Conservation (phyloP, 179 eudicot genomes). For the Dionaea muscipula region DNA sequence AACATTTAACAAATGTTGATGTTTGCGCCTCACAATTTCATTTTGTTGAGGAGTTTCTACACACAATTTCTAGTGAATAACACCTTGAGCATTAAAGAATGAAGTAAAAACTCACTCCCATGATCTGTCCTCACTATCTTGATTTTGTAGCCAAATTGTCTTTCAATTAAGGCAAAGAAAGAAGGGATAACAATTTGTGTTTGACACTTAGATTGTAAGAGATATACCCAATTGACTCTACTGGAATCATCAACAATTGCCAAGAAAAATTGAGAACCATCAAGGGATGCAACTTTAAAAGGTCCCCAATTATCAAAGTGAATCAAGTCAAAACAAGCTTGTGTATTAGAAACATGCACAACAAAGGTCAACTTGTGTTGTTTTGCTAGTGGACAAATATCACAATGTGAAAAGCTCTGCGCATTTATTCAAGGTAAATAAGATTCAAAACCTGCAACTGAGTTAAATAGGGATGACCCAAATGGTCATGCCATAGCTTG, state of each 20-base stretch:
- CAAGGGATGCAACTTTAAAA: background rate
- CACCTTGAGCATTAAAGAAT: background rate
- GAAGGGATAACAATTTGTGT: too few species aligned
- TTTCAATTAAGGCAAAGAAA: too few species aligned
- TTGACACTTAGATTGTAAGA: too few species aligned
- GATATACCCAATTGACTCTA: background rate
- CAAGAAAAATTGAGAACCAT: background rate
- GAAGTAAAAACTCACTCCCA: background rate
- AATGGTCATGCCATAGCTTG: too few species aligned
- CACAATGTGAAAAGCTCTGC: too few species aligned
- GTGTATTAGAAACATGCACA: too few species aligned
- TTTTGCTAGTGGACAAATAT: too few species aligned
- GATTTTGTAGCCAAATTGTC: background rate
- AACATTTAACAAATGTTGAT: background rate
- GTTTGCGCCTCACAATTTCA: background rate
- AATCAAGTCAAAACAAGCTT: background rate
- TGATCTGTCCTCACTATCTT: background rate
- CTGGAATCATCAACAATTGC: background rate
- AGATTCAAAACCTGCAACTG: too few species aligned
- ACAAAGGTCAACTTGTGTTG: too few species aligned
- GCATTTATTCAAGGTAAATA: too few species aligned
- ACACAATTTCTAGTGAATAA: background rate
- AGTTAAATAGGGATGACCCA: too few species aligned
- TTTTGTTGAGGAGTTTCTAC: conserved; percentile 2
- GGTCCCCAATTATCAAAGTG: background rate